Conservation (phyloP, 179 eudicot species). For the Heliamphora pulchella region DNA sequence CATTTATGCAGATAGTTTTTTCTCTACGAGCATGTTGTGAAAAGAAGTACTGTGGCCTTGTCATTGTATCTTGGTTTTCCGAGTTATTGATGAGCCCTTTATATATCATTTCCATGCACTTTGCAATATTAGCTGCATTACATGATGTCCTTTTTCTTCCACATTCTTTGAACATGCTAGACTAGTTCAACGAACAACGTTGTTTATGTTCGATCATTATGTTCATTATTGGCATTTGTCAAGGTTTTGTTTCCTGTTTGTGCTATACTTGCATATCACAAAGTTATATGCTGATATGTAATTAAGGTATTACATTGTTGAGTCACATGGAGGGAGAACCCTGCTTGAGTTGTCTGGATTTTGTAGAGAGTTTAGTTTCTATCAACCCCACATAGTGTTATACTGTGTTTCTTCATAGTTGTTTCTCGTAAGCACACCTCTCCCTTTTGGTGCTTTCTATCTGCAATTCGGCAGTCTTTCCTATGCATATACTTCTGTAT, state of each 20-base stretch:
- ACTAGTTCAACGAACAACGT: neutral
- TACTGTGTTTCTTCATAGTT: no score
- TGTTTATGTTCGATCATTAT: neutral
- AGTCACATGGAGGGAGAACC: neutral
- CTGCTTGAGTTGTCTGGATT: no score
- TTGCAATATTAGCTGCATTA: neutral
- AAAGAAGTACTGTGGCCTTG: neutral
- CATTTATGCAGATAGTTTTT: neutral
- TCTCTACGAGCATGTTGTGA: neutral
- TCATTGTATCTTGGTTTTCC: neutral
- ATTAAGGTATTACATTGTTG: neutral
- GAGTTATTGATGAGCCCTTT: neutral
- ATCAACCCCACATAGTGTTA: no score
- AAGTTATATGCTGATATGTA: neutral
- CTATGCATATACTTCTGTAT: no score
- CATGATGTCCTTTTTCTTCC: neutral
- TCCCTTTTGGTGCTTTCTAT: no score
- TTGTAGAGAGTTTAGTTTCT: no score
- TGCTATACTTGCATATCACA: neutral
- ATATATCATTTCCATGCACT: neutral
- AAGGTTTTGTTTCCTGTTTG: neutral
- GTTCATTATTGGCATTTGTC: neutral
- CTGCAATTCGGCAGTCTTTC: no score
- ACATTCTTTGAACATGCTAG: conserved; percentile 3
- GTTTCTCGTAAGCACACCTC: no score